These are phyloP conservation scores for Lantana camara DNA, from an alignment of 257 asterid species.

Conservation along the genomic window DNA sequence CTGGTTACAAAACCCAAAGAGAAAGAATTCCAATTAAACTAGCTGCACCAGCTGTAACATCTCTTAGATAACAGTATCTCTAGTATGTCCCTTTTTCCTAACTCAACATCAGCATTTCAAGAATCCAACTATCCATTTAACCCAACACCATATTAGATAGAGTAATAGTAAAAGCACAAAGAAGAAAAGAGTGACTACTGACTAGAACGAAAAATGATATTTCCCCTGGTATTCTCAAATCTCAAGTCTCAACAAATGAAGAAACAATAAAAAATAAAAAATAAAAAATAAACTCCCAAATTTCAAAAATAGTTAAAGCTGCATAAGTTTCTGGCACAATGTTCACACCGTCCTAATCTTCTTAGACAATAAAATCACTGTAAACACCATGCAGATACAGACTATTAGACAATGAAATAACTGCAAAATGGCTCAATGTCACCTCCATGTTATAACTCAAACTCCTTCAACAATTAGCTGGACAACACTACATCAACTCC, in stretches of 20 bases:
- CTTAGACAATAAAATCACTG: background rate
- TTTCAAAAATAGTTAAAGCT: background rate
- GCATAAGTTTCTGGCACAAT: conserved; percentile 10
- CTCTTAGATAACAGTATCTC: background rate
- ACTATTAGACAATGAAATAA: background rate
- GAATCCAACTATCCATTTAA: background rate
- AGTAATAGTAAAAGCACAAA: background rate
- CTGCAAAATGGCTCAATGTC: background rate
- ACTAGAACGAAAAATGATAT: background rate
- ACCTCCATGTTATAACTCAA: background rate
- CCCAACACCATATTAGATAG: background rate
- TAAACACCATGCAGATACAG: background rate
- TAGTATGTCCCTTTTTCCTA: background rate
- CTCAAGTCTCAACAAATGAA: background rate
- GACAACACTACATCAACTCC: background rate
- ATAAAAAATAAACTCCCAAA: background rate
- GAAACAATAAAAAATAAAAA: no score
- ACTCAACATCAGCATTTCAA: background rate
- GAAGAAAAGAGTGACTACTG: background rate
- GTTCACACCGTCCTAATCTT: background rate
- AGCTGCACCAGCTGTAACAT: background rate
- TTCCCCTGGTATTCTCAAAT: background rate
- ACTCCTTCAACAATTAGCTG: background rate
- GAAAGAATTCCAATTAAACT: background rate
- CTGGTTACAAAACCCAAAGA: background rate